phyloP scores from a whole-genome alignment of 495 filamentous ascomycete species.

The Stereocaulon alpinum region DNA sequence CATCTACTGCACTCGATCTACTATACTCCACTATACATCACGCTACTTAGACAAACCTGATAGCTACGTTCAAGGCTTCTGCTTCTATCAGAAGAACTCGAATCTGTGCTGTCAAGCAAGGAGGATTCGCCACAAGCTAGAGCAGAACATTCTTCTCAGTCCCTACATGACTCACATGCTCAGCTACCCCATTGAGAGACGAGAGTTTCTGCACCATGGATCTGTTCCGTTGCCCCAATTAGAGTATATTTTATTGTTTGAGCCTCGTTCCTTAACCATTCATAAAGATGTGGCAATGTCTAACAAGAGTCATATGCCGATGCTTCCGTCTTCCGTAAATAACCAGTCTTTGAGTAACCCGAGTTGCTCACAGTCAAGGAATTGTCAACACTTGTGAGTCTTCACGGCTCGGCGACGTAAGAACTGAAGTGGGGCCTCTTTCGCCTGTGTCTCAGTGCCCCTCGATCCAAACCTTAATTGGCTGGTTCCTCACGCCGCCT shows the following conservation, averaged over 20 bases:
- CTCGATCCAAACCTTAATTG: background rate
- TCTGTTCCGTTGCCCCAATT: background rate
- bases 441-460: background rate
- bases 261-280: background rate
- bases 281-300: background rate
- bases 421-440: background rate
- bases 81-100: background rate
- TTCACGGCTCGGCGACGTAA: background rate
- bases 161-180: conserved; percentile 11
- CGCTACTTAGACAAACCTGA: background rate
- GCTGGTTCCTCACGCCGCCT: background rate
- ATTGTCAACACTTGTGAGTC: background rate
- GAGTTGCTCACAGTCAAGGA: background rate
- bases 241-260: background rate
- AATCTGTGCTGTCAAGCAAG: background rate
- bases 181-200: conserved; percentile 6
- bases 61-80: background rate
- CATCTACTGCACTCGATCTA: conserved; percentile 1
- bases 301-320: background rate
- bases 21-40: background rate
- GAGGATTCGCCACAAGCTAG: background rate
- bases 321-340: background rate
- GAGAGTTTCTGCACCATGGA: background rate
- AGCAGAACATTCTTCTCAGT: background rate
- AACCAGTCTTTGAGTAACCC: too few relatives aligned